Evolutionary conservation across 495 filamentous ascomycete genomes (phyloP), one percentile per base, ranked within the genome.

Genomic region (Jackrogersella minutella): DNA sequence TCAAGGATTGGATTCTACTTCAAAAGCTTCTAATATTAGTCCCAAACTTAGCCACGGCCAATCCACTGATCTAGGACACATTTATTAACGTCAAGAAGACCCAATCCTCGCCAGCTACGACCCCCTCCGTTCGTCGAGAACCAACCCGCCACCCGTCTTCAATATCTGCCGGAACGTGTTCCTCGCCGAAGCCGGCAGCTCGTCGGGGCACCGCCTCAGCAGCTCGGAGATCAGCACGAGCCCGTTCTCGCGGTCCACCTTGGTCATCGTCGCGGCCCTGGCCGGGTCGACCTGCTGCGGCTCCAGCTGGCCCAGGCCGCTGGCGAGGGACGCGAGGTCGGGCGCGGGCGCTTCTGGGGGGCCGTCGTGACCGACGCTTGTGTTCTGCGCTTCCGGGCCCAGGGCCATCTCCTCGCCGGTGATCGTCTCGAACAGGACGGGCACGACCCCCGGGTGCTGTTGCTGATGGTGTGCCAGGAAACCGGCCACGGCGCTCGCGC

Each of bases 151-250:
- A 1, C 78, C 79, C 46, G 66, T 63, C 59, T 52, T 65, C 40
- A 84, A 53, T 50, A 82, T 30, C 31, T 73, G 74, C 44, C 76
- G 69, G 37, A 81, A 75, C 21, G 78, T 52, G 31, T 61, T 62
- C 53, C 67, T 66, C 30, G 73, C 71, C 46, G 74, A 52, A 5
- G 71, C 37, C 16, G 77, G 64, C 68, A 85, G 64, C 8, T 79
- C 64, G 3, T 74, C 73, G 0, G 78, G 67, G 67, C 82, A 78
- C 62, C 79, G 79, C 66, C 79, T 80, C 58, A 90, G 59, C 28
- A 92, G 62, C 64, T 87, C 85, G 36, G 85, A 82, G 2, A 87
- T 70, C 34, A 92, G 77, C 17, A 92, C 81, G 49, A 89, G 72
- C 0, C 79, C 85, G 69, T 93, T 92, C 62, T 88, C 86, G 8